Percentiles rank a stretch among this genome's conserved stretches.
These are phyloP conservation scores for Glarea lozoyensis DNA, from an alignment of 495 filamentous ascomycete species.

Conservation along the genomic window DNA sequence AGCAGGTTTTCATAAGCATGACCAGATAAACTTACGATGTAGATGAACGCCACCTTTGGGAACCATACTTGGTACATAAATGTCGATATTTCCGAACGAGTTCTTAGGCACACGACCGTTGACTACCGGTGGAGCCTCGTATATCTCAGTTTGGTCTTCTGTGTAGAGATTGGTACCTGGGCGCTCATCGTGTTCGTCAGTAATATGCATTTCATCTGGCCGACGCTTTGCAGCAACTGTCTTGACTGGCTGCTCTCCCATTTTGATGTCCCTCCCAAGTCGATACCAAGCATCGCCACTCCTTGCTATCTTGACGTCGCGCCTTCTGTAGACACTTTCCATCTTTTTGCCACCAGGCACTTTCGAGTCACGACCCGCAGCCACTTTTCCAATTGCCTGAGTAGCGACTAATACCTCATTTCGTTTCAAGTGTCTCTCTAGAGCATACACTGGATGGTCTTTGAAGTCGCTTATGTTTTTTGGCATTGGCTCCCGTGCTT, in stretches of 20 bases:
- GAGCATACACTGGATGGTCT: conserved; percentile 80
- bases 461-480: conserved; percentile 87
- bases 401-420: conserved; percentile 70
- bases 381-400: conserved; percentile 65
- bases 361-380: conserved; percentile 46
- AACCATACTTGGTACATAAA: conserved; percentile 91
- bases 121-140: conserved; percentile 65
- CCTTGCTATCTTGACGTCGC: conserved; percentile 66
- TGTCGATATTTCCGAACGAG: conserved; percentile 77
- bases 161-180: conserved; percentile 57
- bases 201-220: conserved; percentile 26
- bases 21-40: conserved; percentile 18
- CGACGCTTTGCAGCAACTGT: conserved; percentile 38
- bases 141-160: conserved; percentile 64
- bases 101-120: conserved; percentile 76
- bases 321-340: conserved; percentile 67
- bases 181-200: conserved; percentile 30
- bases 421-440: conserved; percentile 78
- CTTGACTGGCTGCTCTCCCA: conserved; percentile 70
- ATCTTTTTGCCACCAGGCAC: conserved; percentile 40
- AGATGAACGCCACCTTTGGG: conserved; percentile 73
- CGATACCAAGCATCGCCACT: conserved; percentile 84
- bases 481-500: conserved; percentile 78
- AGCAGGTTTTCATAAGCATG: conserved; percentile 2
- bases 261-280: conserved; percentile 65